These are phyloP conservation scores for Pilaira anomala DNA, from an alignment of 192 early-diverging fungal species.

Conservation along the genomic window DNA sequence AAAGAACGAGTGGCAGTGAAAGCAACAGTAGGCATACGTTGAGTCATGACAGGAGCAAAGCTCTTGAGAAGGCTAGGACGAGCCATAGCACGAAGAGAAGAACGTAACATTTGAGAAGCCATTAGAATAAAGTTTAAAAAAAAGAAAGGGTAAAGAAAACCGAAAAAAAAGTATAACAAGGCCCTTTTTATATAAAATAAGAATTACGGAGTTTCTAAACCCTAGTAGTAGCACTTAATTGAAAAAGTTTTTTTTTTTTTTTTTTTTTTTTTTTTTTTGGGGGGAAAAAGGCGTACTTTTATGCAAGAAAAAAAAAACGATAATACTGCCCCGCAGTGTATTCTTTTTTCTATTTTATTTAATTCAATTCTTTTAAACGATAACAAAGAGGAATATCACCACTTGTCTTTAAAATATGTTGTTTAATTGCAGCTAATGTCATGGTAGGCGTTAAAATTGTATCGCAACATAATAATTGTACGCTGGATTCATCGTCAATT, in stretches of 20 bases:
- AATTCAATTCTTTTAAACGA: slow-evolving; percentile 22
- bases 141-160: neutral
- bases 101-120: slow-evolving; percentile 22
- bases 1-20: slow-evolving; percentile 20
- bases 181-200: too few species aligned
- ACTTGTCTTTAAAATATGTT: slow-evolving; percentile 62
- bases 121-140: slow-evolving; percentile 4
- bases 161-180: neutral
- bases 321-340: too few species aligned
- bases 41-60: neutral
- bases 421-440: slow-evolving; percentile 68
- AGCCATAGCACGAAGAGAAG: slow-evolving; percentile 18
- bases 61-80: slow-evolving; percentile 12
- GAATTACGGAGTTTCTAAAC: too few species aligned
- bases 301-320: too few species aligned
- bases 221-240: too few species aligned
- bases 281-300: too few species aligned
- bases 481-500: slow-evolving; percentile 48
- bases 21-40: slow-evolving; percentile 5
- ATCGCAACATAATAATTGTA: slow-evolving; percentile 62
- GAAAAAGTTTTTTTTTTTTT: too few species aligned
- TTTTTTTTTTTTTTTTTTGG: too few species aligned
- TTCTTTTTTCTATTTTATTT: too few species aligned
- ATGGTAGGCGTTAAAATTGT: slow-evolving; percentile 57
- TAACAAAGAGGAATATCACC: slow-evolving; percentile 58